Conservation (phyloP, 768 basidiomycete genomes). For the Hebeloma cylindrosporum region DNA sequence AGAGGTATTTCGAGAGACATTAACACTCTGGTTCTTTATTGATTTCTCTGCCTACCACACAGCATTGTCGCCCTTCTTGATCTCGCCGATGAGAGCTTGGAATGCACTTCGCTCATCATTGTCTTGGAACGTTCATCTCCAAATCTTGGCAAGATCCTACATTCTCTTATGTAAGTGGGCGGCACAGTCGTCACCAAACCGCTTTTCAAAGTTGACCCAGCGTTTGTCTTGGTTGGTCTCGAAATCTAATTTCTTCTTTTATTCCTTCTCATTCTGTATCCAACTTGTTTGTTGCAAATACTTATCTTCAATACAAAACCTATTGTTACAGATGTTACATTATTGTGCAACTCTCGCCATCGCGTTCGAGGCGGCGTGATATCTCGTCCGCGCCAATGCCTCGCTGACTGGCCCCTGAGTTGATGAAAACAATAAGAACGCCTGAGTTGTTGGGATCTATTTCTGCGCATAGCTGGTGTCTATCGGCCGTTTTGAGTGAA, state of each 20-base stretch:
- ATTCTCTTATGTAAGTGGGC: slow-evolving; percentile 92
- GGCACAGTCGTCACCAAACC: slow-evolving; percentile 83
- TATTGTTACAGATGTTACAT: slow-evolving; percentile 47
- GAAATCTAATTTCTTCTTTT: slow-evolving; percentile 53
- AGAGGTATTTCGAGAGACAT: slow-evolving; percentile 53
- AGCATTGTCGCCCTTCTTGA: slow-evolving; percentile 88
- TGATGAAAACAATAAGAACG: slow-evolving; percentile 77
- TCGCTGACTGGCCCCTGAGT: slow-evolving; percentile 32
- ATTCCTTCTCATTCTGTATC: slow-evolving; percentile 6
- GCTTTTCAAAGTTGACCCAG: slow-evolving; percentile 70
- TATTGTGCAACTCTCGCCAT: slow-evolving; percentile 61
- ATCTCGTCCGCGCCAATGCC: slow-evolving; percentile 60
- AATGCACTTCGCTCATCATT: slow-evolving; percentile 77
- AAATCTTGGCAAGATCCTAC: slow-evolving; percentile 71
- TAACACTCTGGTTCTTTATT: neutral
- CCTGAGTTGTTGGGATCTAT: slow-evolving; percentile 82
- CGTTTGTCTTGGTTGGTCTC: slow-evolving; percentile 82
- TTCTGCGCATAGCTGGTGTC: slow-evolving; percentile 69
- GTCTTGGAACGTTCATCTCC: slow-evolving; percentile 73
- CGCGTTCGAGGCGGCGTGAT: slow-evolving; percentile 49
- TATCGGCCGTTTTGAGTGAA: slow-evolving; percentile 26
- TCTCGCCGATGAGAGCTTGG: slow-evolving; percentile 80
- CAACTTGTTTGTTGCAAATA: neutral
- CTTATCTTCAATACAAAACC: neutral
- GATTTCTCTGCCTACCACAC: slow-evolving; percentile 10